Evolutionary conservation across 371 early-diverging fungal genomes (phyloP), one percentile per base, ranked within the genome.

Genomic region (Mortierella polycephala): DNA sequence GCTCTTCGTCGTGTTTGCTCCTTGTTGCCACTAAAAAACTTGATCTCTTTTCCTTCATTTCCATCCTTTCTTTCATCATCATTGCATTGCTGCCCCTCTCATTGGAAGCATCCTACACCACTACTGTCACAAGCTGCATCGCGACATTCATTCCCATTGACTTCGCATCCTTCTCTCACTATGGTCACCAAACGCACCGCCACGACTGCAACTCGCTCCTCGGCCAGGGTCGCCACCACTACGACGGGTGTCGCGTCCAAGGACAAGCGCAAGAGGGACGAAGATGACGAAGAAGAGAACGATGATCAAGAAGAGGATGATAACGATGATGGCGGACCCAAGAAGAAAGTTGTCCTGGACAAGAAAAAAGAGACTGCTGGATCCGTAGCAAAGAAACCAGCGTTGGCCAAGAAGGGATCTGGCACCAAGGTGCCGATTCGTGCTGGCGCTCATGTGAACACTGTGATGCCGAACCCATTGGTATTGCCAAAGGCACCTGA

Each of bases 381-480:
- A 16, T 21, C 65, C 2, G 37, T 30, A 2, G 30, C 16, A 11
- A 62, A 61, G 46, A 57, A 44, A 42, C 52, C 74, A 20, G 47
- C 64, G 5, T 16, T 45, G 47, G n/a, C 49, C 51, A 76, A 71
- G 59, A 61, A 64, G 62, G 64, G 55, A 3, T 49, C 69, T 0
- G 60, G 9, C 11, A 7, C 59, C 23, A 77, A 77, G 46, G 42
- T 30, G 5, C 77, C 77, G 7, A 52, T 77, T 13, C 71, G 77
- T 40, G 18, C 52, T 18, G 67, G 59, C 2, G 67, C 90, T 12
- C 91, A 88, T 7, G 88, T 79, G 41, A 93, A 92, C 82, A 88
- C 83, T 42, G 76, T 80, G 20, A 86, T 94, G 83, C 94, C 94
- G 42, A 85, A 77, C 0, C 67, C 74, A 16, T 82, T 90, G 62